Evolutionary conservation across 2,329 filamentous ascomycete genomes (phyloP).

Genomic region (Xylariaceae sp.): DNA sequence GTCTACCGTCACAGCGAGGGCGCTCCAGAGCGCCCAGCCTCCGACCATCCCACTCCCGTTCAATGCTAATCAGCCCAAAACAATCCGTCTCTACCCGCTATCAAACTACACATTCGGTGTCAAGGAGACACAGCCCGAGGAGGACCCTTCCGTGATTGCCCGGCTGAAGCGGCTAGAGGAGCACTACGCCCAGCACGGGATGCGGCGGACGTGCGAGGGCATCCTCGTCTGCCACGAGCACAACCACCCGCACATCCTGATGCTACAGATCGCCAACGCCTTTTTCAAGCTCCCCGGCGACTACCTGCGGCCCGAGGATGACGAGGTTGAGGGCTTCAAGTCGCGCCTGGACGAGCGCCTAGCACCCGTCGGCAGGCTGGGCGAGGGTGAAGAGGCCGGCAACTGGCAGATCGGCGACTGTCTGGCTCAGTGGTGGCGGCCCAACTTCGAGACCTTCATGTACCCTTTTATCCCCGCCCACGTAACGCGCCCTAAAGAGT

Average conservation of each 20-base stretch:
- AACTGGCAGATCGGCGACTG: slow-evolving; percentile 96
- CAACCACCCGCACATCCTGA: slow-evolving; percentile 96
- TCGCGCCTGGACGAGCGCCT: slow-evolving; percentile 84
- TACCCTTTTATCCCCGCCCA: slow-evolving; percentile 97
- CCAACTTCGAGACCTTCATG: slow-evolving; percentile 99
- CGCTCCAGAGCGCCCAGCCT: slow-evolving; percentile 71
- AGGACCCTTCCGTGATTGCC: slow-evolving; percentile 91
- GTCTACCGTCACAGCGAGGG: slow-evolving; percentile 76
- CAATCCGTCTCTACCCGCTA: slow-evolving; percentile 86
- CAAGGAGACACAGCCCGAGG: slow-evolving; percentile 96
- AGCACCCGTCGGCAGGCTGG: slow-evolving; percentile 81
- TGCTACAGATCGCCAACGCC: slow-evolving; percentile 98
- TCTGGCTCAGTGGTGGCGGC: slow-evolving; percentile 95
- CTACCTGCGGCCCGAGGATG: slow-evolving; percentile 83
- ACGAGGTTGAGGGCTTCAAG: slow-evolving; percentile 95
- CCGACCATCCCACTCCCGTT: slow-evolving; percentile 78
- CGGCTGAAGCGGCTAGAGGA: slow-evolving; percentile 92
- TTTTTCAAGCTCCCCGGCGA: slow-evolving; percentile 99
- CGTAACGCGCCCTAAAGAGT: slow-evolving; percentile 94
- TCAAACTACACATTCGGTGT: slow-evolving; percentile 99
- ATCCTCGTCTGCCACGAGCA: slow-evolving; percentile 98
- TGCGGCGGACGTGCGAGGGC: slow-evolving; percentile 95
- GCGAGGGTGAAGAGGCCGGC: slow-evolving; percentile 74
- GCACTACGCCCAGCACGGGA: slow-evolving; percentile 86
- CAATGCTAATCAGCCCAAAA: slow-evolving; percentile 81